Evolutionary conservation across 352 stramenopile species (phyloP).

Genomic region (Phytophthora pistaciae): DNA sequence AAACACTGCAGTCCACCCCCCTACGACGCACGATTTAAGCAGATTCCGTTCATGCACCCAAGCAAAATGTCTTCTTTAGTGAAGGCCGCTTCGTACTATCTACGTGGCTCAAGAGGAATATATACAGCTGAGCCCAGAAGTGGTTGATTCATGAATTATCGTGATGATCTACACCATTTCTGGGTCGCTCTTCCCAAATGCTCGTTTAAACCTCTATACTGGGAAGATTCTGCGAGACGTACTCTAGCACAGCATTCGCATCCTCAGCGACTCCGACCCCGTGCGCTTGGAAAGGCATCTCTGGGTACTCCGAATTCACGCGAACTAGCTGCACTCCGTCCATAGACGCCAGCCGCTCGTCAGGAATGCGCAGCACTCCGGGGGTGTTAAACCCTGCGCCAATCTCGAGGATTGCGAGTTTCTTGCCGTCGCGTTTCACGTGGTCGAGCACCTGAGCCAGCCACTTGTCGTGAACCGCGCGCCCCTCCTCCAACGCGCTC

Average conservation of each 20-base stretch:
- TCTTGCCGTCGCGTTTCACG: conserved; percentile 52
- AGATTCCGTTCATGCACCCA: no score
- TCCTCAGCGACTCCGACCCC: conserved; percentile 54
- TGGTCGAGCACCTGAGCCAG: conserved; percentile 35
- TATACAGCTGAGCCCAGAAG: no score
- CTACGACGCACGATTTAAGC: no score
- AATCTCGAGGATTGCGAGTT: conserved; percentile 76
- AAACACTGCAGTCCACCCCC: no score
- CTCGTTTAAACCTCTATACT: no score
- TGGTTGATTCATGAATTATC: no score
- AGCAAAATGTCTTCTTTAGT: no score
- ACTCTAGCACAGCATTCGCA: conserved; percentile 55
- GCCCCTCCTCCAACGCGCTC: conserved; percentile 45
- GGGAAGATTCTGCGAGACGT: conserved; percentile 39
- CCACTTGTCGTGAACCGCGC: conserved; percentile 52
- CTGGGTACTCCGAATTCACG: conserved; percentile 60
- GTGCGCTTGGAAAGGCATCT: conserved; percentile 51
- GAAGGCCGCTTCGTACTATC: no score
- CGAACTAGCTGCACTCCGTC: conserved; percentile 64
- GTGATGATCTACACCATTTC: no score
- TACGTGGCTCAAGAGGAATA: no score
- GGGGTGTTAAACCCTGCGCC: conserved; percentile 82
- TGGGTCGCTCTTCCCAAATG: no score
- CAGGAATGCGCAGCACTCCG: conserved; percentile 60
- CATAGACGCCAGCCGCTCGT: conserved; percentile 54